These are phyloP conservation scores for Lupinus albus DNA, from an alignment of 306 rosid species.

Conservation along the genomic window DNA sequence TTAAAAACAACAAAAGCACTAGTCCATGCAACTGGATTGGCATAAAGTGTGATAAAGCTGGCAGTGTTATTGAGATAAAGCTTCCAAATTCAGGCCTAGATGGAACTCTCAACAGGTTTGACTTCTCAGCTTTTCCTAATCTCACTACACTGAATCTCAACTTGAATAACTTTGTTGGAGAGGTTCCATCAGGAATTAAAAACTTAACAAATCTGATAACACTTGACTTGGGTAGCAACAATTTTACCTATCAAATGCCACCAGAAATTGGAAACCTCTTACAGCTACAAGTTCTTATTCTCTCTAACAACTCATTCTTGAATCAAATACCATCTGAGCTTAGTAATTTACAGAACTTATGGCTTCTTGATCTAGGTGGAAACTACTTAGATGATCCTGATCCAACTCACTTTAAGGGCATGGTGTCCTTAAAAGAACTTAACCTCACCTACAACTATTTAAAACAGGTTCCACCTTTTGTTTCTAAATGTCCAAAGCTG, in stretches of 20 bases:
- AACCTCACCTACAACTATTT: conserved; percentile 20
- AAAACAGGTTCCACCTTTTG: conserved; percentile 37
- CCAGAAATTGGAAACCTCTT: conserved; percentile 35
- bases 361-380: conserved; percentile 38
- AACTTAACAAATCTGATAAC: conserved; percentile 31
- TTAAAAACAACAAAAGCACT: background rate
- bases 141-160: conserved; percentile 36
- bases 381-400: conserved; percentile 38
- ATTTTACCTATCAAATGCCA: conserved; percentile 33
- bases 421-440: conserved; percentile 31
- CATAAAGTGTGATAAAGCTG: conserved; percentile 22
- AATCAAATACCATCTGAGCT: conserved; percentile 41
- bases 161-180: conserved; percentile 37
- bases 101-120: conserved; percentile 42
- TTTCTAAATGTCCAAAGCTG: conserved; percentile 36
- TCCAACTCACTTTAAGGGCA: conserved; percentile 27
- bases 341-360: conserved; percentile 39
- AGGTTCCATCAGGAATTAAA: conserved; percentile 35
- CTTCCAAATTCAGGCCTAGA: conserved; percentile 30
- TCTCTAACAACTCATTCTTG: conserved; percentile 31
- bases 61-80: conserved; percentile 38
- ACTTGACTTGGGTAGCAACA: conserved; percentile 42
- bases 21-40: conserved; percentile 45
- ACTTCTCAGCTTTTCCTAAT: conserved; percentile 43
- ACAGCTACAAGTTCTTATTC: conserved; percentile 30